Conservation (phyloP, 1,139 yeast species). For the Candida gigantensis region DNA sequence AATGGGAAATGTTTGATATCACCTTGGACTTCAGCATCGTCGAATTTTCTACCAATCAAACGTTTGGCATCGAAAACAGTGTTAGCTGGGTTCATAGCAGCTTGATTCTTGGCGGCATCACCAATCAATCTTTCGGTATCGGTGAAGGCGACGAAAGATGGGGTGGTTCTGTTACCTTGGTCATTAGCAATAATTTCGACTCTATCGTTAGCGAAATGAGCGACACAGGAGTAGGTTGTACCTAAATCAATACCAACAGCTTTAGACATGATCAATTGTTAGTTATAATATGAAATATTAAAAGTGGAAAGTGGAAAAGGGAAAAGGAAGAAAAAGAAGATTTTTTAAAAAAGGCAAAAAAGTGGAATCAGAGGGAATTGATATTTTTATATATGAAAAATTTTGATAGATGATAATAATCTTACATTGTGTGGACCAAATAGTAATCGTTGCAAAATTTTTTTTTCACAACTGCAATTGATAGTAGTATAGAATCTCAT, state of each 20-base stretch:
- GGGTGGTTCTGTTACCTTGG: constrained; percentile 76
- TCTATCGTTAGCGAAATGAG: constrained; percentile 73
- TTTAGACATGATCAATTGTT: constrained; percentile 44
- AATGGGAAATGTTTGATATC: constrained; percentile 49
- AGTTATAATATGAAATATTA: constrained; percentile 1
- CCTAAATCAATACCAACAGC: constrained; percentile 87
- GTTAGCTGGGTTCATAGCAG: constrained; percentile 95
- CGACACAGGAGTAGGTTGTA: constrained; percentile 84
- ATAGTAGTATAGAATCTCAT: constrained; percentile 8
- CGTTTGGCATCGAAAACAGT: constrained; percentile 98
- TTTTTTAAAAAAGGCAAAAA: constrained; percentile 5
- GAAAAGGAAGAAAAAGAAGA: constrained; percentile 6
- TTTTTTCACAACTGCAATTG: constrained; percentile 2
- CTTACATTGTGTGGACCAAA: constrained; percentile 2
- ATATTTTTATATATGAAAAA: constrained; percentile 3
- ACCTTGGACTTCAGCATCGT: constrained; percentile 44
- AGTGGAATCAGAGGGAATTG: constrained; percentile 2
- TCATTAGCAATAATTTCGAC: constrained; percentile 64
- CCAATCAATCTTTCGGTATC: constrained; percentile 97
- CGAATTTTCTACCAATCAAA: constrained; percentile 57
- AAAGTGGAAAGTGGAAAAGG: constrained; percentile 1
- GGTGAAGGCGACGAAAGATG: constrained; percentile 97
- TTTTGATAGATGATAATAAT: not conserved
- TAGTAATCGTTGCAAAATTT: constrained; percentile 7
- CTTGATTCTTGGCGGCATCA: constrained; percentile 99